Base-by-base conservation (phyloP, 768 basidiomycete species). In the Kockovaella imperatae region DNA sequence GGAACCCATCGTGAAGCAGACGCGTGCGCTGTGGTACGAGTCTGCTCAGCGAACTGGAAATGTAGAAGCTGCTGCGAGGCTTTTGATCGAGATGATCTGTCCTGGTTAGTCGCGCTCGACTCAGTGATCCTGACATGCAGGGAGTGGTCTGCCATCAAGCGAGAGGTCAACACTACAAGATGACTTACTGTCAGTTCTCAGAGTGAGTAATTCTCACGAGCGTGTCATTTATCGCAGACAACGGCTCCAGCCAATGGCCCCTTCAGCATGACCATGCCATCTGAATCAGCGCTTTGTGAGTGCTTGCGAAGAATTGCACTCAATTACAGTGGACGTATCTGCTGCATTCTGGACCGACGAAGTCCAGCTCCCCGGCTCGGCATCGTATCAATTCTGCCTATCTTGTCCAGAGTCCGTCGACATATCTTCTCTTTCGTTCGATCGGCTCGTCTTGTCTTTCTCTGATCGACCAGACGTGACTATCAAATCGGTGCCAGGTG, bases 21-120 rank as follows among this genome's bases (percentile, higher is more conserved):
- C 95, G 10, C 75, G 91, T 35, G 74, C 76, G 30, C 80, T 81
- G 29, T 89, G 87, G 86, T 86, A 86, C 71, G 76, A 80, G 2
- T 91, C 86, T 67, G 85, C 86, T 1, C 82, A 83, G 66, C 79
- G 79, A 58, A 75, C 87, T 1, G 84, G 81, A 0, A 83, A 87
- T 57, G 79, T 86, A 17, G 86, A 86, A 49, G 75, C 83, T 14
- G 83, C 83, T 35, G 79, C 89, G 41, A 79, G 76, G 54, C 69
- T 91, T n/a, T 68, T 90, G 47, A 64, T 91, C 10, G 87, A 93
- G 68, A 83, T 91, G 80, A 73, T 93, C 47, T 80, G 80, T 8
- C 80, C 84, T 58, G 83, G 88, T 86, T 43, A 49, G 76, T 65
- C 36, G 18, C 43, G 17, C 23, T 10, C 42, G 14, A 25, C 30